Conservation (phyloP, 345 rosid genomes). For the Eutrema heterophyllum region DNA sequence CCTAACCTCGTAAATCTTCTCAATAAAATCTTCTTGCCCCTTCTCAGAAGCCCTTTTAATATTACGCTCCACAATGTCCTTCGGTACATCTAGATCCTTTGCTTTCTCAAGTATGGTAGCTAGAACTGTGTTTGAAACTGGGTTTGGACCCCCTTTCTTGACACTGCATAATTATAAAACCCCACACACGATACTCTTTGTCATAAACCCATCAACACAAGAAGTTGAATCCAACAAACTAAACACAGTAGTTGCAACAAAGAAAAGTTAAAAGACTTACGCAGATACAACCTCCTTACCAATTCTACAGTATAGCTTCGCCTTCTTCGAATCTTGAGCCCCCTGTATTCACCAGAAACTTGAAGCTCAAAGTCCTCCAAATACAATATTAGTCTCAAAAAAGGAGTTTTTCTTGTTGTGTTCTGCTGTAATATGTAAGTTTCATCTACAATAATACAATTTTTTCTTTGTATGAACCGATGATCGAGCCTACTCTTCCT, state of each 20-base stretch:
- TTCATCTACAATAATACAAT: too few species aligned
- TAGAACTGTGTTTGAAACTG: conserved; percentile 62
- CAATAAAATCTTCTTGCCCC: conserved; percentile 86
- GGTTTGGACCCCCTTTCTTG: conserved; percentile 83
- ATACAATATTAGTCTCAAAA: background rate
- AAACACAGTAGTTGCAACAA: background rate
- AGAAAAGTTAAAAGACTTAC: conserved; percentile 47
- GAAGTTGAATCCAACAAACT: background rate
- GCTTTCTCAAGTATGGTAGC: conserved; percentile 83
- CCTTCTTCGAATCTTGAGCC: conserved; percentile 87
- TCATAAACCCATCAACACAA: background rate
- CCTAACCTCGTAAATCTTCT: conserved; percentile 79
- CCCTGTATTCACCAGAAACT: conserved; percentile 45
- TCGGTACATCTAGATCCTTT: conserved; percentile 88
- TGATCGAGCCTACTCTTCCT: background rate
- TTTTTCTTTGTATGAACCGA: background rate
- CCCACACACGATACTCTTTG: background rate
- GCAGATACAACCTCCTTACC: conserved; percentile 94
- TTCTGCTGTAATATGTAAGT: background rate
- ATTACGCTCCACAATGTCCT: conserved; percentile 90
- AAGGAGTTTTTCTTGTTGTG: background rate
- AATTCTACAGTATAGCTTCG: conserved; percentile 62
- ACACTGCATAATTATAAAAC: conserved; percentile 45
- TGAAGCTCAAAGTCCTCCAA: background rate
- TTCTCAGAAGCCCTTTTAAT: conserved; percentile 85